Percentiles rank a stretch among this genome's conserved stretches.
Conservation (phyloP, 1,284 basidiomycete species). For the Sanguinoderma infundibulare region DNA sequence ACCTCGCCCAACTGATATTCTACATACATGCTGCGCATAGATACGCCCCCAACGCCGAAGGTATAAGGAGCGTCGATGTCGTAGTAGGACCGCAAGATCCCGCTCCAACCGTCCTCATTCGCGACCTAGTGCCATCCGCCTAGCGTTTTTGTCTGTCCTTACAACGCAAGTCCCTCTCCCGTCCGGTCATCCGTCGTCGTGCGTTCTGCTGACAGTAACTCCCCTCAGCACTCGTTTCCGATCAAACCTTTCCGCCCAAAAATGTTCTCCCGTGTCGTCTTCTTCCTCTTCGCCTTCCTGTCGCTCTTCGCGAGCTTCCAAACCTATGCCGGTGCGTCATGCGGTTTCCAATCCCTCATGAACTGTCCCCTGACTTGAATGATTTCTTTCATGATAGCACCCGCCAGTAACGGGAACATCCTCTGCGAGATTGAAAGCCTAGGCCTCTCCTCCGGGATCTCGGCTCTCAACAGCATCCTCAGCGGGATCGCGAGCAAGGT, state of each 20-base stretch:
- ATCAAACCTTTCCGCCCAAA: background rate
- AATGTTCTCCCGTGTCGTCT: slow-evolving; percentile 16
- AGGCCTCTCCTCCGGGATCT: slow-evolving; percentile 36
- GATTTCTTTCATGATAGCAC: no score
- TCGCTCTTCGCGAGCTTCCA: slow-evolving; percentile 20
- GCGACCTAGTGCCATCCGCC: slow-evolving; percentile 15
- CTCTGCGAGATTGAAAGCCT: slow-evolving; percentile 41
- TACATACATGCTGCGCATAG: no score
- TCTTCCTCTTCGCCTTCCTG: slow-evolving; percentile 17
- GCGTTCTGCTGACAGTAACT: no score
- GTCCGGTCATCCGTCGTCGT: background rate
- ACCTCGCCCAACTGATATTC: no score
- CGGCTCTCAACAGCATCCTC: slow-evolving; percentile 34
- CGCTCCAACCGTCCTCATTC: background rate
- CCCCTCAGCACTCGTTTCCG: background rate
- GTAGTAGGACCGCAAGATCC: background rate
- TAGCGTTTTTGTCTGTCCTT: slow-evolving; percentile 10
- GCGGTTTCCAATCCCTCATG: background rate
- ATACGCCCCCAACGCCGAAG: no score
- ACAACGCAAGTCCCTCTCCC: slow-evolving; percentile 5
- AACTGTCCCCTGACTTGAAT: no score
- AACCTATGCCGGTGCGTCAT: slow-evolving; percentile 16
- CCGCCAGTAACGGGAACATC: slow-evolving; percentile 38
- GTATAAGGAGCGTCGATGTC: no score
- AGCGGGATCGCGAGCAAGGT: slow-evolving; percentile 26